These are phyloP conservation scores for Starmerella potacharoeniae DNA, from an alignment of 805 yeast species.

Conservation along the genomic window DNA sequence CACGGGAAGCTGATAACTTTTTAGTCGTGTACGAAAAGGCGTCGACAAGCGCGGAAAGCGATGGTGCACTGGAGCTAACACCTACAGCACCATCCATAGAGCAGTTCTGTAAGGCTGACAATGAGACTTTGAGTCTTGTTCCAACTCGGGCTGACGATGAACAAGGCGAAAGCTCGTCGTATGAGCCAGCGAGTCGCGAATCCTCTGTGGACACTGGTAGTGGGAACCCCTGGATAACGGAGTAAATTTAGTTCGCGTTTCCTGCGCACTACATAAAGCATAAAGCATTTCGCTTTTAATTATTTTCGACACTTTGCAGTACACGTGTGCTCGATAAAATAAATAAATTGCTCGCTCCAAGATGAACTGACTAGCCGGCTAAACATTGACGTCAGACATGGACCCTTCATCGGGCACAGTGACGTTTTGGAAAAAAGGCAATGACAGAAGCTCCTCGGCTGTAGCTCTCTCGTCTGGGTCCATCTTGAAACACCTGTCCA, in stretches of 20 bases:
- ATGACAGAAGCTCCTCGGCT: conserved; percentile 57
- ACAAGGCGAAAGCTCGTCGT: background rate
- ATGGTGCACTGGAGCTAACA: background rate
- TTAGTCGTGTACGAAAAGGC: conserved; percentile 8
- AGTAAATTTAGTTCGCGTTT: background rate
- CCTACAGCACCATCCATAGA: conserved; percentile 5
- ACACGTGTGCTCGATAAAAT: no score
- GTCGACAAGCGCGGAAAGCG: background rate
- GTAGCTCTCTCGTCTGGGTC: conserved; percentile 65
- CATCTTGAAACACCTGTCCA: conserved; percentile 55
- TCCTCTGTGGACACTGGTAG: background rate
- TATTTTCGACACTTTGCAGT: no score
- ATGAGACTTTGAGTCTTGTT: background rate
- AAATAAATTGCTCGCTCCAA: no score
- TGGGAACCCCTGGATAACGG: background rate
- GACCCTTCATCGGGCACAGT: background rate
- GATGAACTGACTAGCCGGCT: background rate
- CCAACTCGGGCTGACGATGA: background rate
- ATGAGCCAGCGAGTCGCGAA: background rate
- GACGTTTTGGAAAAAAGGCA: conserved; percentile 46
- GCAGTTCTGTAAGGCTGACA: conserved; percentile 2
- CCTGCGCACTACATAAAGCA: no score
- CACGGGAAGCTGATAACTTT: background rate
- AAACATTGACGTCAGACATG: background rate
- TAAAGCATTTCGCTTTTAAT: no score